These are phyloP conservation scores for Tetrapisispora pingtungensis DNA, from an alignment of 805 yeast genomes.

Conservation along the genomic window DNA sequence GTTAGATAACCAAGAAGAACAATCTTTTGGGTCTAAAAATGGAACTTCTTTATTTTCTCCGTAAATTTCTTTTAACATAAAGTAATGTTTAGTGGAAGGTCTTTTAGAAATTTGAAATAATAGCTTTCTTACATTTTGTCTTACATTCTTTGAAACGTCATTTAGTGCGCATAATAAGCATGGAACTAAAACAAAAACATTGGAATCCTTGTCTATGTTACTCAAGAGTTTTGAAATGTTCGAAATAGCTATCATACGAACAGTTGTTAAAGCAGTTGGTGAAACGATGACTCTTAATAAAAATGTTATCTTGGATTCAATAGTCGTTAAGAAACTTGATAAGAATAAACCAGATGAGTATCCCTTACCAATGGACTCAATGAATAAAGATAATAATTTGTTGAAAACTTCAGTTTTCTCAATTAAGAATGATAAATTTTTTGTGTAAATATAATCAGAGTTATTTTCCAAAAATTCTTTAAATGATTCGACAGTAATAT, in stretches of 20 bases:
- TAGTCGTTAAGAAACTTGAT: slow-evolving; percentile 30
- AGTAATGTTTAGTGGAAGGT: slow-evolving; percentile 34
- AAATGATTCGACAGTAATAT: slow-evolving; percentile 16
- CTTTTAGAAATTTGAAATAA: slow-evolving; percentile 32
- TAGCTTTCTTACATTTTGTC: slow-evolving; percentile 35
- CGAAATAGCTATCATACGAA: slow-evolving; percentile 42
- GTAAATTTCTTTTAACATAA: slow-evolving; percentile 48
- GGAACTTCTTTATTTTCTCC: slow-evolving; percentile 40
- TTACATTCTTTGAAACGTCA: slow-evolving; percentile 42
- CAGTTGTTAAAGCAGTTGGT: slow-evolving; percentile 47
- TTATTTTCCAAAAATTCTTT: slow-evolving; percentile 26
- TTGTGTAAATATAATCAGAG: slow-evolving; percentile 21
- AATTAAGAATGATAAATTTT: slow-evolving; percentile 26
- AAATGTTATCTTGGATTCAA: slow-evolving; percentile 45
- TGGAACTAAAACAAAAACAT: slow-evolving; percentile 50
- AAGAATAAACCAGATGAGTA: slow-evolving; percentile 28
- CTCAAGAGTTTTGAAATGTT: slow-evolving; percentile 30
- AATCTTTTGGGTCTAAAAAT: slow-evolving; percentile 57
- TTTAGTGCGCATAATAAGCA: slow-evolving; percentile 43
- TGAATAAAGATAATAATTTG: slow-evolving; percentile 33
- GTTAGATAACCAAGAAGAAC: slow-evolving; percentile 34
- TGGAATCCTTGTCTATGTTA: slow-evolving; percentile 30
- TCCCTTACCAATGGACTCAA: slow-evolving; percentile 34
- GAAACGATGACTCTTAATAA: slow-evolving; percentile 47
- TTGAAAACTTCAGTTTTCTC: slow-evolving; percentile 33